Conservation (phyloP, 225 moss, liverwort and hornwort genomes). For the Asterella californica region DNA sequence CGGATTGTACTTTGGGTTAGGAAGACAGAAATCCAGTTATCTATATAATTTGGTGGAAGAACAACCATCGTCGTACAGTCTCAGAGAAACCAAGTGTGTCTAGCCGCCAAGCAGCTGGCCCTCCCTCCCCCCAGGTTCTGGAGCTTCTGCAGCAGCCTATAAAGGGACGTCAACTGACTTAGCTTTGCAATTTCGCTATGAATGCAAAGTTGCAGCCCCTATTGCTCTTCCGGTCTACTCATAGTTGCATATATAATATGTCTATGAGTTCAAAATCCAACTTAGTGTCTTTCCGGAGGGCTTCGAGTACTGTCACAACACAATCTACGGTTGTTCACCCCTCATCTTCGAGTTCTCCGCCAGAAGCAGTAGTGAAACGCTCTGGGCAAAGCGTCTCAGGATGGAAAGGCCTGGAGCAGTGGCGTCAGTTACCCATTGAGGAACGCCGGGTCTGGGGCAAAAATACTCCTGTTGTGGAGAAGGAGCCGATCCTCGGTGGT, state of each 20-base stretch:
- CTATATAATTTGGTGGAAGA: neutral
- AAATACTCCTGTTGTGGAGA: constrained; percentile 46
- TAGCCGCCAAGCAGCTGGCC: constrained; percentile 13
- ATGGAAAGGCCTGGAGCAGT: constrained; percentile 75
- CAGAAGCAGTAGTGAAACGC: constrained; percentile 6
- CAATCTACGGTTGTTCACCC: neutral
- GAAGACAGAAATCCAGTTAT: neutral
- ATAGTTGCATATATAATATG: neutral
- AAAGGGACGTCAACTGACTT: neutral
- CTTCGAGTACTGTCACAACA: neutral
- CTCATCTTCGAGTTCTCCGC: neutral
- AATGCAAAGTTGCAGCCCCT: constrained; percentile 14
- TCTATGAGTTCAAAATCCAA: no score
- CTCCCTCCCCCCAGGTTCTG: neutral
- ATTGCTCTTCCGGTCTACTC: neutral
- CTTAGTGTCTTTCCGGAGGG: constrained; percentile 2
- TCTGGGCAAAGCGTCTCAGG: constrained; percentile 44
- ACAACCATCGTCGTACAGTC: neutral
- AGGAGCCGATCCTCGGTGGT: constrained; percentile 18
- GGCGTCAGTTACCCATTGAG: constrained; percentile 60
- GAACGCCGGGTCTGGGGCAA: constrained; percentile 76
- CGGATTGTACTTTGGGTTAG: neutral
- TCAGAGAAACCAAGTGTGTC: constrained; percentile 1
- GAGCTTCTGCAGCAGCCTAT: neutral
- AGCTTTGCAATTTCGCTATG: constrained; percentile 9